These are phyloP conservation scores for Nakaseomyces kungkrabaensis DNA, from an alignment of 1,139 yeast species.

Conservation along the genomic window DNA sequence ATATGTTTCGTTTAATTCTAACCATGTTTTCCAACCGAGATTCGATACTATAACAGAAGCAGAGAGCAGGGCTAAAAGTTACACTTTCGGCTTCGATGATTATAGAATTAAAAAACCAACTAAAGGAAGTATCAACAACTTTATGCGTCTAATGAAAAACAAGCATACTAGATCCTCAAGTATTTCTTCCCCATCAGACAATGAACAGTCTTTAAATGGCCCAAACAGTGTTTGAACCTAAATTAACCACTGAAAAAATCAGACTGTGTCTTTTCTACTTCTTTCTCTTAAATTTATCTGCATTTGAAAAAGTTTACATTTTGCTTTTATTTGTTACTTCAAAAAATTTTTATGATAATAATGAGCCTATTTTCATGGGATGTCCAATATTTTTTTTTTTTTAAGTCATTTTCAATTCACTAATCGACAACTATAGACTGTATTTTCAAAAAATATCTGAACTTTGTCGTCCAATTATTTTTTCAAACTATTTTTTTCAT, in stretches of 20 bases:
- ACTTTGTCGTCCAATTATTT: no score
- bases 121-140: background rate
- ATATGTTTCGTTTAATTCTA: background rate
- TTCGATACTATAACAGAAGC: background rate
- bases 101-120: constrained; percentile 2
- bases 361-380: no score
- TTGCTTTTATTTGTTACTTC: no score
- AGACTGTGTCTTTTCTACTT: no score
- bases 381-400: background rate
- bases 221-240: background rate
- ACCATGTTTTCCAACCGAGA: background rate
- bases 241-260: no score
- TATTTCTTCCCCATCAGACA: background rate
- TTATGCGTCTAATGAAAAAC: background rate
- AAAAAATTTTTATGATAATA: no score
- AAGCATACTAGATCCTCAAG: background rate
- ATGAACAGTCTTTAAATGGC: background rate
- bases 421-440: background rate
- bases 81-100: constrained; percentile 1
- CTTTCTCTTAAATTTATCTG: no score
- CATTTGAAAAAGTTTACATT: no score
- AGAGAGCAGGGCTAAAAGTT: background rate
- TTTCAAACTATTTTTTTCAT: no score
- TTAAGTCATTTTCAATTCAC: background rate
- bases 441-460: background rate